A percentile compares a stretch with the other conserved stretches of the same genome.
Evolutionary conservation across 495 filamentous ascomycete genomes (phyloP).

Genomic region (Bombardia bombarda): DNA sequence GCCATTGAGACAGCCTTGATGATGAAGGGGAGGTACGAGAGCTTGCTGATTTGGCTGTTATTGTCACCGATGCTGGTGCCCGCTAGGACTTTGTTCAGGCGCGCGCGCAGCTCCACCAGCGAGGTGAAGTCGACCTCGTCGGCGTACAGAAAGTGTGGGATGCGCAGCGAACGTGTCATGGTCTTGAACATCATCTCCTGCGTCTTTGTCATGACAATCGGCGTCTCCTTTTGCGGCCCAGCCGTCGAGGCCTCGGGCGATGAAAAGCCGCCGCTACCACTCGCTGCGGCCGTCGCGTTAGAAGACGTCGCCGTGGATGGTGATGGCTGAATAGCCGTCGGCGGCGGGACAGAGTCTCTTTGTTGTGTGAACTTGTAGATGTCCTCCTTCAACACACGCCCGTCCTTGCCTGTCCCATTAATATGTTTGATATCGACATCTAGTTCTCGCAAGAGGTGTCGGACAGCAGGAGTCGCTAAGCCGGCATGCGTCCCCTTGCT

Average conservation of each 20-base stretch:
- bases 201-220: constrained; percentile 59
- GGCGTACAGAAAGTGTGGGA: constrained; percentile 90
- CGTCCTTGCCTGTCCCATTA: constrained; percentile 81
- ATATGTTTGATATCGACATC: constrained; percentile 70
- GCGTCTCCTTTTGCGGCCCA: constrained; percentile 54
- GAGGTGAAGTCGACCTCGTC: constrained; percentile 74
- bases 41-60: constrained; percentile 45
- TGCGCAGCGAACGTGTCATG: constrained; percentile 89
- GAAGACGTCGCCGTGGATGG: not conserved
- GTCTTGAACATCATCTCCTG: constrained; percentile 94
- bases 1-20: constrained; percentile 89
- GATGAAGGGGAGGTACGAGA: constrained; percentile 89
- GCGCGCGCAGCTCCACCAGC: constrained; percentile 59
- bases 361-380: constrained; percentile 60
- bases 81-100: constrained; percentile 53
- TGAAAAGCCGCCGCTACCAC: constrained; percentile 7
- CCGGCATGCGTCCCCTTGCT: constrained; percentile 49
- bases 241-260: constrained; percentile 11
- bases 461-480: constrained; percentile 87
- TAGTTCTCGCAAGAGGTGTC: constrained; percentile 73
- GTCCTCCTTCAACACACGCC: constrained; percentile 88
- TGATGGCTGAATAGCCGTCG: not conserved
- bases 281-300: constrained; percentile 2
- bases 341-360: constrained; percentile 22
- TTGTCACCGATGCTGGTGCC: constrained; percentile 29